Base-by-base conservation (phyloP, 2,329 filamentous ascomycete genomes). In the Huntiella abstrusa region DNA sequence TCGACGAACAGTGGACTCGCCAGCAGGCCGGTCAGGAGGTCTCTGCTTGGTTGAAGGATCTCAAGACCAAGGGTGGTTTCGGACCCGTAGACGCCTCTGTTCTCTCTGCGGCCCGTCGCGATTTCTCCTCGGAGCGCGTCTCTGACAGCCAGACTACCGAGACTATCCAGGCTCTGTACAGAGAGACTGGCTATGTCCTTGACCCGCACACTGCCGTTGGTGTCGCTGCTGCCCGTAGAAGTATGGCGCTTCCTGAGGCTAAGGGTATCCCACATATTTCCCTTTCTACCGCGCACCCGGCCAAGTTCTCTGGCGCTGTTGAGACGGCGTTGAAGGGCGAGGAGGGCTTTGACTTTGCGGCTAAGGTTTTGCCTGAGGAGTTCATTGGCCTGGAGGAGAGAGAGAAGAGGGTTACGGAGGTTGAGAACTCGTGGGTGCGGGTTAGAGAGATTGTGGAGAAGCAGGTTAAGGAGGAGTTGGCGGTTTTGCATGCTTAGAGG, bases 131-230 rank as follows among this genome's bases (percentile, higher is more conserved):
- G 52, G 85, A 96, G 65, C 65, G 77, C 34, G 72, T 82, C 53
- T 75, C 67, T 55, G 73, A 81, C 55, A 54, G 62, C 17, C 66
- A 87, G 60, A 88, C 81, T 1, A 60, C 85, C 17, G 70, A 75
- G 22, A 81, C 77, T 5, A 74, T 75, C 54, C 64, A 69, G 55
- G 60, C 66, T 46, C 68, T 68, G 53, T 76, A 75, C 61, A 65
- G 68, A 49, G 63, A 66, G 17, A 67, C 68, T 39, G 70, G 74
- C 49, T 96, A 96, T 63, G 73, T 96, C 37, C 75, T 96, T 1
- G 91, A 98, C 59, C 91, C 91, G 1, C 91, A 98, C 65, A 79
- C 85, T 0, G 85, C 91, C 1, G 82, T 98, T 40, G 91, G 87
- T 47, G 71, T 95, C 35, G 71, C 80, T 13, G 87, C 84, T 1